Conservation (phyloP, 441 rosid genomes). For the Breynia disticha region DNA sequence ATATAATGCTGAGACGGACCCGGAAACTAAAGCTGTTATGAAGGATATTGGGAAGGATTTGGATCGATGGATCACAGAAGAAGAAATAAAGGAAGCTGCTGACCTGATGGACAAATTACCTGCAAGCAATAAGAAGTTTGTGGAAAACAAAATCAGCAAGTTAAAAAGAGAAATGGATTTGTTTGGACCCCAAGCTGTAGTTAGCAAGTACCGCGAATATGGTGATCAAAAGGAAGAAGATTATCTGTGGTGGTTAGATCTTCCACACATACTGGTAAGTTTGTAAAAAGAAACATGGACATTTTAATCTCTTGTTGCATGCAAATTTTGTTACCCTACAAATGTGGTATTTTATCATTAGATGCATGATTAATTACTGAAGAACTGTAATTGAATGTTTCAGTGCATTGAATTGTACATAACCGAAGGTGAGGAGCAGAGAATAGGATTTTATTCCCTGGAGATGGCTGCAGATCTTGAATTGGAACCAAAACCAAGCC, state of each 20-base stretch:
- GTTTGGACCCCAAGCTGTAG: constrained; percentile 92
- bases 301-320: neutral
- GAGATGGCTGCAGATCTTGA: constrained; percentile 94
- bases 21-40: constrained; percentile 71
- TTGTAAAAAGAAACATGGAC: too few species aligned
- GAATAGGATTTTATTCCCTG: constrained; percentile 73
- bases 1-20: constrained; percentile 75
- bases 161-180: constrained; percentile 82
- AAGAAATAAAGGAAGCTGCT: constrained; percentile 76
- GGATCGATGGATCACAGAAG: constrained; percentile 89
- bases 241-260: constrained; percentile 94
- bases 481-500: constrained; percentile 74
- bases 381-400: constrained; percentile 10
- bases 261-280: constrained; percentile 74
- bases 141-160: constrained; percentile 75
- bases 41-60: constrained; percentile 86
- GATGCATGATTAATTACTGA: constrained; percentile 9
- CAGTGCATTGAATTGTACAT: constrained; percentile 85
- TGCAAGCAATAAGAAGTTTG: constrained; percentile 50
- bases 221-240: constrained; percentile 72
- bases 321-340: too few species aligned
- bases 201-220: constrained; percentile 78
- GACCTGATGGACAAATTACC: constrained; percentile 54
- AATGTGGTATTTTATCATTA: too few species aligned
- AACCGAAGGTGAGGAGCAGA: constrained; percentile 43